Evolutionary conservation across 192 early-diverging fungal genomes (phyloP), one percentile per base, ranked within the genome.

Genomic region (Piromyces sp.): DNA sequence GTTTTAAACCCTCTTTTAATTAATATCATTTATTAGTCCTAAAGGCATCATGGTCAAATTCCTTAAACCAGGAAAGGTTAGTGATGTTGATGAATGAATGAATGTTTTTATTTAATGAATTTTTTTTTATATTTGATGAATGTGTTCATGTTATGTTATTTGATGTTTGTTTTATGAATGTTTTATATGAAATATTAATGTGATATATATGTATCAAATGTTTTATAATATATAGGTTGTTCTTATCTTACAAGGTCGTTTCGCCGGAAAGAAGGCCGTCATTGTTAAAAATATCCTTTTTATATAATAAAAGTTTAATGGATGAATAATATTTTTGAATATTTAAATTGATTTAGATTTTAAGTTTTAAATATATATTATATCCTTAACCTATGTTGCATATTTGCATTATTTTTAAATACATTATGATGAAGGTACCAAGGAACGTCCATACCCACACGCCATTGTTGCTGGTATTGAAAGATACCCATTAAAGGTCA

Each of bases 221-320:
- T n/a, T n/a, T 6, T 33, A 33, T 33, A 33, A 28, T 80, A 29
- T 78, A 30, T 90, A 98, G 95, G 96, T 98, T 85, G 97, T 96
- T 83, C 94, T 99, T 82, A 89, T 99, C 88, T 94, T 98, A 84
- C 95, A 97, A 87, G 98, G 97, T 83, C 95, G 98, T 83, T 95
- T 95, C 84, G 98, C 98, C 88, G 98, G 98, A 86, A 98, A 97
- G 93, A 99, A 99, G 93, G 97, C 96, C 84, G 97, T 99, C 86
- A 95, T 99, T 85, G 94, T 98, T 87, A 96, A 96, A 90, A 94
- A 89, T n/a, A n/a, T n/a, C n/a, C n/a, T n/a, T n/a, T n/a, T n/a
- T n/a, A n/a, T n/a, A n/a, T n/a, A n/a, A n/a, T n/a, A n/a, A n/a
- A n/a, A n/a, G n/a, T n/a, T n/a, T n/a, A n/a, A n/a, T n/a, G n/a